A percentile compares a stretch with the other conserved stretches of the same genome.
Conservation (phyloP, 2,329 filamentous ascomycete genomes). For the Blastomyces parvus region DNA sequence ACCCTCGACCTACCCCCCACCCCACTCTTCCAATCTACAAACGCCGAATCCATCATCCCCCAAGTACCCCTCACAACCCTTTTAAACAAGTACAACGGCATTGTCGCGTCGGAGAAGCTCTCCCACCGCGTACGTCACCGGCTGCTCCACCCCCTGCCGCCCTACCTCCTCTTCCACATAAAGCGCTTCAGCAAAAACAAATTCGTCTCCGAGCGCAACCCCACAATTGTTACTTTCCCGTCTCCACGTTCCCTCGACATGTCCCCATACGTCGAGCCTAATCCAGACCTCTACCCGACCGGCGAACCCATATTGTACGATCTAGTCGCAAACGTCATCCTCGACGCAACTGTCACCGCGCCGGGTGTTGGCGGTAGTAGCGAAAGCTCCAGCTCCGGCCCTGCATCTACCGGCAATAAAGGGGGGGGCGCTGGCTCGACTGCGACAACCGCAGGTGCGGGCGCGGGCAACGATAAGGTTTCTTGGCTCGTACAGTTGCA, state of each 20-base stretch:
- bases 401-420: slow-evolving; percentile 20
- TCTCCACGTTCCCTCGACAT: slow-evolving; percentile 74
- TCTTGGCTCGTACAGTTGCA: slow-evolving; percentile 89
- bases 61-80: slow-evolving; percentile 63
- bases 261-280: slow-evolving; percentile 82
- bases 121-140: slow-evolving; percentile 83
- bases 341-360: slow-evolving; percentile 46
- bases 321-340: slow-evolving; percentile 81
- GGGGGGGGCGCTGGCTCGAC: slow-evolving; percentile 21
- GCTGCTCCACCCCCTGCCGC: slow-evolving; percentile 79
- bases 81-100: slow-evolving; percentile 85
- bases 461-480: slow-evolving; percentile 83
- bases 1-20: slow-evolving; percentile 87
- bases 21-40: slow-evolving; percentile 90
- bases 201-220: slow-evolving; percentile 91
- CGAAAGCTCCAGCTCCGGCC: slow-evolving; percentile 18
- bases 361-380: slow-evolving; percentile 48
- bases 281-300: slow-evolving; percentile 57
- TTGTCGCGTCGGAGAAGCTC: slow-evolving; percentile 76
- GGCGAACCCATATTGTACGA: slow-evolving; percentile 90
- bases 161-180: slow-evolving; percentile 86
- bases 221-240: slow-evolving; percentile 95
- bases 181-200: slow-evolving; percentile 97
- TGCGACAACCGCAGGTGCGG: slow-evolving; percentile 49
- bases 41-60: slow-evolving; percentile 93